Base-by-base conservation (phyloP, 169 alveolate species). In the Plasmodium cynomolgi region DNA sequence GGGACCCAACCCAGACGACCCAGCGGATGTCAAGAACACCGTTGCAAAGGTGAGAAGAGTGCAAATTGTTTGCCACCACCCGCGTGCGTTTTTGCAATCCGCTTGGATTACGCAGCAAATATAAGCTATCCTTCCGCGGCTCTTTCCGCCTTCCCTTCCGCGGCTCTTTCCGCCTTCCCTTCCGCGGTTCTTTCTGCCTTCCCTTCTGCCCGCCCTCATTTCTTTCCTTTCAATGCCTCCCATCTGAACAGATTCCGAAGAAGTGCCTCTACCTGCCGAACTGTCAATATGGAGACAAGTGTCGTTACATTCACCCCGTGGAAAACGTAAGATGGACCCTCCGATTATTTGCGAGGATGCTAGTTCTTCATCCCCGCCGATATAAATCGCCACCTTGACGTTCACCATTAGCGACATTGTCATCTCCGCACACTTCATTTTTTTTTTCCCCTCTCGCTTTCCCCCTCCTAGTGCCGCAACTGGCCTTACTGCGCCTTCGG, bases 221-320 rank as follows among this genome's bases (percentile, higher is more conserved):
- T 82, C 13, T 62, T 62, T 31, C 47, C 26, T 58, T 37, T 62
- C 41, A 9, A 29, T 17, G 2, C n/a, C 58, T 34, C 47, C 23
- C 56, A 4, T 17, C 31, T 31, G 83, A 34, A 39, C 56, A 96
- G 97, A 93, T 96, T 62, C 95, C 91, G 31, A 85, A 91, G 37
- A 95, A 96, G 90, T 96, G 98, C 56, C 91, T 95, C 44, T 93
- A 93, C 50, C 95, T 96, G 88, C 97, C 98, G 4, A 95, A 83
- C 37, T 96, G 98, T 72, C 95, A 94, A 34, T 96, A 81, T 91
- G 98, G 98, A 39, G 97, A 96, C 80, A 96, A 96, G 92, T 97
- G 98, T 62, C 93, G 96, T 29, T 97, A 92, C 88, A 96, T 97
- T 75, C 98, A 97, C 92, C 98, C 98, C n/a, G 93, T 94, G 20